A percentile compares a stretch with the other conserved stretches of the same genome.
phyloP scores from a whole-genome alignment of 2,329 filamentous ascomycete genomes.

The Lasiodiplodia sp. region DNA sequence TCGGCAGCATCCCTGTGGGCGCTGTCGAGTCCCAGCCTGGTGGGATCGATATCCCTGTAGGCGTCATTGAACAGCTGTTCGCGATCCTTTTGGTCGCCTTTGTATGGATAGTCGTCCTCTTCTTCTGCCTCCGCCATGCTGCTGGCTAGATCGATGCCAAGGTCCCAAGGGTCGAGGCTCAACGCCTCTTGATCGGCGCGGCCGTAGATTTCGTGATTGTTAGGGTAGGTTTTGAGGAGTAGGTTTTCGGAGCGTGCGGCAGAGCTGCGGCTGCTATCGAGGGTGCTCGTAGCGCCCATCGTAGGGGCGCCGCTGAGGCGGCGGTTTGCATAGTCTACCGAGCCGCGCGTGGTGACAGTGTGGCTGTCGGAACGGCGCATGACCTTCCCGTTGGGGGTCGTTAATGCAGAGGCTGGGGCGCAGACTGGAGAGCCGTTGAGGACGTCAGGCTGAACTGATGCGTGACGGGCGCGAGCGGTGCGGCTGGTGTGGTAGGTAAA shows the following conservation, averaged over 20 bases:
- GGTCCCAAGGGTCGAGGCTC: conserved; percentile 25
- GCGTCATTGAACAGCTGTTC: conserved; percentile 8
- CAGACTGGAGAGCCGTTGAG: neutral
- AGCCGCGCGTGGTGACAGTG: neutral
- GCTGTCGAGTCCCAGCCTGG: conserved; percentile 5
- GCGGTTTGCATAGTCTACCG: conserved; percentile 1
- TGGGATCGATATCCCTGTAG: neutral
- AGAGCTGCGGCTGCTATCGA: conserved; percentile 22
- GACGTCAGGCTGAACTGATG: neutral
- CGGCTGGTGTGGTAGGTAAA: conserved; percentile 24
- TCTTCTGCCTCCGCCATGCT: conserved; percentile 9
- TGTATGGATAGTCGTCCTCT: neutral
- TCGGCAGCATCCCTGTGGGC: conserved; percentile 7
- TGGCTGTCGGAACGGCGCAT: conserved; percentile 19
- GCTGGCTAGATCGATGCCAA: conserved; percentile 7
- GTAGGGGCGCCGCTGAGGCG: conserved; percentile 17
- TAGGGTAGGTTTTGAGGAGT: conserved; percentile 15
- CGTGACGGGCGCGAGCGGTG: conserved; percentile 18
- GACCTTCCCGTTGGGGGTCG: conserved; percentile 2
- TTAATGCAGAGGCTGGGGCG: neutral
- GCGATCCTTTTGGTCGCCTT: neutral
- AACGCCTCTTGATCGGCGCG: conserved; percentile 30
- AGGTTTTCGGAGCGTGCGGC: conserved; percentile 8
- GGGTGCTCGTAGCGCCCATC: neutral
- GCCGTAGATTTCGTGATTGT: conserved; percentile 29